Base-by-base conservation (phyloP, 2,329 filamentous ascomycete species). In the Venturia carpophila region DNA sequence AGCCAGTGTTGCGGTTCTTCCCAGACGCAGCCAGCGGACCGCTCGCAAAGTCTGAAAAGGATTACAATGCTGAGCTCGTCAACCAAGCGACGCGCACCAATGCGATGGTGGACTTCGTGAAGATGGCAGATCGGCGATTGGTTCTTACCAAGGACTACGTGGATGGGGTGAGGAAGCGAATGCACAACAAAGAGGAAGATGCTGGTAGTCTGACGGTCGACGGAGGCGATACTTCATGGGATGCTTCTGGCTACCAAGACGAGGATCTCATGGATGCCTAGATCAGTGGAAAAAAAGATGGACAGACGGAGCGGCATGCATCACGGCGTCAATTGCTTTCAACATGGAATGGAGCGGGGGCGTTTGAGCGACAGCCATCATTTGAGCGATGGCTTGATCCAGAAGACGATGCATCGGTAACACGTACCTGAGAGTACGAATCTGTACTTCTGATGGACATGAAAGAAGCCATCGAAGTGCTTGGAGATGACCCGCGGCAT, bases 141-240 rank as follows among this genome's bases (percentile, higher is more conserved):
- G 82, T 81, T 52, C 72, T 88, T 52, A 83, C 79, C 65, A 83
- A 81, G 69, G 85, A 87, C 71, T 85, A 83, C 69, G 75, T 86
- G 41, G 82, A 85, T 55, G 77, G 78, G 62, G 66, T 81, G 63
- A 80, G 79, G 70, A 83, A 78, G 67, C 68, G 76, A 34, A 21
- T 34, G 27, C 41, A 34, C 34, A 49, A 55, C 45, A 66, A 63
- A 34, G 45, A 66, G 7, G 64, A 63, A 19, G 60, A 49, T 19
- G 64, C 11, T 2, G 30, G 19, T 21, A 27, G 2, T 19, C 56
- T 24, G 17, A 43, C n/a, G 27, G 30, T 42, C 30, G 60, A 61
- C 3, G 64, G 42, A 41, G 24, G n/a, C n/a, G 62, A 47, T 34
- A 7, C 39, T 39, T 39, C 55, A 13, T 39, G 34, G 64, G 64